Conservation (phyloP, 306 rosid species). For the Acacia acuminata region DNA sequence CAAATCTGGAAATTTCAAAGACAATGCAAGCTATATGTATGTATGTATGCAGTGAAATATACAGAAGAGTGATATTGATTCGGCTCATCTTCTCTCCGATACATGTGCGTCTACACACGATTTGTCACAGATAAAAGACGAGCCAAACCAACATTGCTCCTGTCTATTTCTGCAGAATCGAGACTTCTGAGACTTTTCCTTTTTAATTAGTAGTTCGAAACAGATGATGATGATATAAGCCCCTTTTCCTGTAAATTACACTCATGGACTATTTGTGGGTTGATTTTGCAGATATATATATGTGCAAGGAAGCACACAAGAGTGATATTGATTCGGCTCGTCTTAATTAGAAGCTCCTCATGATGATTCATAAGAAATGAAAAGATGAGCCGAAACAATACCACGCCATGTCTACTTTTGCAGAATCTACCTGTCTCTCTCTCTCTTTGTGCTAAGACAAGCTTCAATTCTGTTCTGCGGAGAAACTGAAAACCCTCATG, state of each 20-base stretch:
- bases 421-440: conserved; percentile 26
- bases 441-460: not conserved
- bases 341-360: conserved; percentile 12
- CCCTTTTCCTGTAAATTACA: not conserved
- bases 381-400: conserved; percentile 62
- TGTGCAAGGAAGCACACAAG: conserved; percentile 62
- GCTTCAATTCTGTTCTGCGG: conserved; percentile 1
- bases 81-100: conserved; percentile 34
- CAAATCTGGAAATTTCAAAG: not conserved
- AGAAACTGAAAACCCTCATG: not conserved
- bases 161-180: conserved; percentile 50
- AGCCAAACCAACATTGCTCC: conserved; percentile 56
- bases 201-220: not conserved
- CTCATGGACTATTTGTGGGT: not conserved
- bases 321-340: conserved; percentile 89
- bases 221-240: not conserved
- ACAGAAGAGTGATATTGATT: conserved; percentile 46
- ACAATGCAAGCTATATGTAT: not conserved
- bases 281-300: not conserved
- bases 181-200: not conserved
- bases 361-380: not conserved
- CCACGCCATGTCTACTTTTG: conserved; percentile 67
- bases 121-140: conserved; percentile 25
- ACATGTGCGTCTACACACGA: not conserved
- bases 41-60: conserved; percentile 22